Percentiles rank a stretch among this genome's conserved stretches.
phyloP scores from a whole-genome alignment of 768 basidiomycete species.

The Mrakia blollopis region DNA sequence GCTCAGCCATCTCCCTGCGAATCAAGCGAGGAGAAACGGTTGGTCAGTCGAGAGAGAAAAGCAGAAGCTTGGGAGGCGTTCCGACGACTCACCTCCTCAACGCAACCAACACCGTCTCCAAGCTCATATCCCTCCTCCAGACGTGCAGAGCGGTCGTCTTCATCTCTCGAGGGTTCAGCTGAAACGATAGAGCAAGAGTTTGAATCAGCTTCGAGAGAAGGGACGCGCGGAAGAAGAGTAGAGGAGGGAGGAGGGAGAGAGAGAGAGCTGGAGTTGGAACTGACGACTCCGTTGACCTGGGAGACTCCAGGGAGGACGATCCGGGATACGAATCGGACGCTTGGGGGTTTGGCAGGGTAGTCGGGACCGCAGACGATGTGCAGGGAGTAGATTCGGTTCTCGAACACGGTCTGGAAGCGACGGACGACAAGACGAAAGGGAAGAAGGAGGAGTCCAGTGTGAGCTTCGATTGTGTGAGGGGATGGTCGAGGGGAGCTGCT shows the following conservation, averaged over 20 bases:
- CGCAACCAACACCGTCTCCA: conserved; percentile 88
- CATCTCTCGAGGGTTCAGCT: conserved; percentile 69
- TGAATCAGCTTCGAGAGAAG: conserved; percentile 5
- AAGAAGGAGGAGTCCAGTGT: background rate
- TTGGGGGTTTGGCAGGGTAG: conserved; percentile 31
- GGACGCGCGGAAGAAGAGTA: background rate
- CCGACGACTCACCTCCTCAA: conserved; percentile 71
- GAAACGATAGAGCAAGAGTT: background rate
- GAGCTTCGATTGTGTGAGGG: background rate
- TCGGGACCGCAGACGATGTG: conserved; percentile 70
- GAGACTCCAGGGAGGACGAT: conserved; percentile 93
- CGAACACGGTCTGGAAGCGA: conserved; percentile 76
- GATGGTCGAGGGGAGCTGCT: background rate
- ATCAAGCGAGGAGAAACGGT: background rate
- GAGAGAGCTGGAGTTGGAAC: conserved; percentile 22
- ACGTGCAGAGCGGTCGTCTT: conserved; percentile 55
- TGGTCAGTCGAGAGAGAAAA: conserved; percentile 8
- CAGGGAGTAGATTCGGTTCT: conserved; percentile 96
- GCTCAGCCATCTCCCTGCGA: conserved; percentile 85
- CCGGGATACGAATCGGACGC: conserved; percentile 74
- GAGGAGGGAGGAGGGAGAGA: background rate
- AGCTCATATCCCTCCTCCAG: conserved; percentile 71
- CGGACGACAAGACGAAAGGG: background rate
- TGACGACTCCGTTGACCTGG: conserved; percentile 58
- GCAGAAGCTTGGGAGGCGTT: background rate